These are phyloP conservation scores for Beauveria sp. DNA, from an alignment of 2,329 filamentous ascomycete genomes.

Conservation along the genomic window DNA sequence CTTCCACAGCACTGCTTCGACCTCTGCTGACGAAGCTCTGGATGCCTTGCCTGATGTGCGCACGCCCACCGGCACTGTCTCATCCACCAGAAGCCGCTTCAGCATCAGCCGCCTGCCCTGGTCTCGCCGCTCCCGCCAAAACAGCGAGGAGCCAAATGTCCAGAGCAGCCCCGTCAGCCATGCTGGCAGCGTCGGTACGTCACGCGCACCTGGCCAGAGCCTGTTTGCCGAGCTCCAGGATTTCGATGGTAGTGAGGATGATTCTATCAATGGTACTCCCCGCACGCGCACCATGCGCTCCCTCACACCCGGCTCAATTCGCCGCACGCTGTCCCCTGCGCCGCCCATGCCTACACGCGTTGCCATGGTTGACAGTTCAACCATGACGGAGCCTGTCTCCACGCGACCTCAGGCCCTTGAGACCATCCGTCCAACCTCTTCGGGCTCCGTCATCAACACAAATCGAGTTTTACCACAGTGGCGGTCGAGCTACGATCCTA, in stretches of 20 bases:
- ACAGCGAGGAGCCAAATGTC: constrained; percentile 50
- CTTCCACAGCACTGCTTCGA: constrained; percentile 82
- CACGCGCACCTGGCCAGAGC: constrained; percentile 58
- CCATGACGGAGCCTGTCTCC: constrained; percentile 52
- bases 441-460: constrained; percentile 32
- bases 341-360: constrained; percentile 43
- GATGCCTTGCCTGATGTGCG: constrained; percentile 46
- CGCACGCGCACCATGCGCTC: constrained; percentile 41
- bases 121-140: constrained; percentile 51
- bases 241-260: constrained; percentile 67
- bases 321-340: constrained; percentile 36
- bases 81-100: constrained; percentile 63
- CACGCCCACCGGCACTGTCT: constrained; percentile 54
- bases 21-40: constrained; percentile 69
- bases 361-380: constrained; percentile 52
- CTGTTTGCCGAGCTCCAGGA: constrained; percentile 86
- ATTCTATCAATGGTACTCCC: constrained; percentile 52
- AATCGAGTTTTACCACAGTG: constrained; percentile 19
- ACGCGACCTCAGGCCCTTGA: constrained; percentile 21
- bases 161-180: constrained; percentile 54
- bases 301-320: constrained; percentile 40
- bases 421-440: constrained; percentile 30
- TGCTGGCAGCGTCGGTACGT: constrained; percentile 42
- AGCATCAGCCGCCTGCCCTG: constrained; percentile 58
- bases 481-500: constrained; percentile 17